Evolutionary conservation across 2,329 filamentous ascomycete genomes (phyloP).

Genomic region (Niveomyces coronatus): DNA sequence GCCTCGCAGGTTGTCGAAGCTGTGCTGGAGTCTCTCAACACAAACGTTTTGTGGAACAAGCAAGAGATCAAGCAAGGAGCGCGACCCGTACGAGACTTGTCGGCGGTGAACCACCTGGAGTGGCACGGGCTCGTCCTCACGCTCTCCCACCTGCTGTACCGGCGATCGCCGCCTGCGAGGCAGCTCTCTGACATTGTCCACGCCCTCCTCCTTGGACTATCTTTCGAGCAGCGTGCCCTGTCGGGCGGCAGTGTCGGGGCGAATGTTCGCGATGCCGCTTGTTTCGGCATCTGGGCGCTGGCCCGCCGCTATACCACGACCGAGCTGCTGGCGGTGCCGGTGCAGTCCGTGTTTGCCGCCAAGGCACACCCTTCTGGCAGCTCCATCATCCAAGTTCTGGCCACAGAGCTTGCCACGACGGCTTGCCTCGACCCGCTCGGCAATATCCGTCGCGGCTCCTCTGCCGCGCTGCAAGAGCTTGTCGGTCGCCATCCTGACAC

Average conservation of each 20-base stretch:
- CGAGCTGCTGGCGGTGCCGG: slow-evolving; percentile 59
- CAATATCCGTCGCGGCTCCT: slow-evolving; percentile 86
- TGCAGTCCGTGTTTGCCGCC: slow-evolving; percentile 32
- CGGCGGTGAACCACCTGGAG: slow-evolving; percentile 66
- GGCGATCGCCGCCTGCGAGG: slow-evolving; percentile 62
- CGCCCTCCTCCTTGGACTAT: slow-evolving; percentile 66
- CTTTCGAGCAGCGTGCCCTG: slow-evolving; percentile 79
- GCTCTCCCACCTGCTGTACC: slow-evolving; percentile 75
- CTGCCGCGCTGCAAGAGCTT: slow-evolving; percentile 86
- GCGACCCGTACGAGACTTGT: slow-evolving; percentile 47
- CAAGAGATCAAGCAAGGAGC: slow-evolving; percentile 23
- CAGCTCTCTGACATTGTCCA: slow-evolving; percentile 66
- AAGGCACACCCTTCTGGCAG: slow-evolving; percentile 24
- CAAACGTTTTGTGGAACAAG: slow-evolving; percentile 45
- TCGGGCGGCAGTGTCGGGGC: slow-evolving; percentile 79
- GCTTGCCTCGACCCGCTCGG: slow-evolving; percentile 83
- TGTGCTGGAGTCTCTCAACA: slow-evolving; percentile 59
- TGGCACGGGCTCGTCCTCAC: slow-evolving; percentile 94
- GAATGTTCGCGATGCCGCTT: slow-evolving; percentile 89
- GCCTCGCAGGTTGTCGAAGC: slow-evolving; percentile 80
- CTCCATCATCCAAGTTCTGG: slow-evolving; percentile 65
- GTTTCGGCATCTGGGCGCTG: slow-evolving; percentile 91
- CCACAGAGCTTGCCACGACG: slow-evolving; percentile 68
- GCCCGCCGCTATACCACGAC: slow-evolving; percentile 75
- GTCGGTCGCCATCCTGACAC: slow-evolving; percentile 87